Conservation (phyloP, 495 filamentous ascomycete species). For the Aspergillus panamensis region DNA sequence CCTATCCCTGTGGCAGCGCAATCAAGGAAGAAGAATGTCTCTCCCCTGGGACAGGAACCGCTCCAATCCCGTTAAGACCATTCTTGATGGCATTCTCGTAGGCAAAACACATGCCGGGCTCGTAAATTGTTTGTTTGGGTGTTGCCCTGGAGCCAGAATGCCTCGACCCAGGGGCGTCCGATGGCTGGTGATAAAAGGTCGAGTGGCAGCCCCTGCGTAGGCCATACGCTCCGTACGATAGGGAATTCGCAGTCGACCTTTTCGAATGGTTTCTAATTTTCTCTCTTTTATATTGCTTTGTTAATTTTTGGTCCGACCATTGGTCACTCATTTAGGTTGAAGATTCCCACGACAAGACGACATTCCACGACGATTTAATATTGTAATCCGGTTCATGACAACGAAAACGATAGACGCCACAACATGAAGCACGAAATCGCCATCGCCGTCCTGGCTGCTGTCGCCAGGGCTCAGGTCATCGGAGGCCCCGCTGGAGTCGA, state of each 20-base stretch:
- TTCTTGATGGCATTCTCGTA: constrained; percentile 19
- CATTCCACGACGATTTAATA: not conserved
- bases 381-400: constrained; percentile 6
- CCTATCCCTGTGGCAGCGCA: too few species aligned
- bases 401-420: not conserved
- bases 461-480: constrained; percentile 32
- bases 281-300: not conserved
- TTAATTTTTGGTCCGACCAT: not conserved
- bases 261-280: not conserved
- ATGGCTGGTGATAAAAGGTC: constrained; percentile 21
- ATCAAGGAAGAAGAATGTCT: not conserved
- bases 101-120: constrained; percentile 5
- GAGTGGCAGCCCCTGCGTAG: constrained; percentile 9
- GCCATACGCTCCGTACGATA: not conserved
- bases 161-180: constrained; percentile 1
- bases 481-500: constrained; percentile 7
- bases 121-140: constrained; percentile 11
- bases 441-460: constrained; percentile 38
- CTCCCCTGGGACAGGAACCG: not conserved
- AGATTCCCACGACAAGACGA: not conserved
- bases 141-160: constrained; percentile 12
- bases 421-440: constrained; percentile 21
- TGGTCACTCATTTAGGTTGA: constrained; percentile 13
- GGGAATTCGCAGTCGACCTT: constrained; percentile 8
- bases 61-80: not conserved